Evolutionary conservation across 345 rosid genomes (phyloP), one percentile per base, ranked within the genome.

Genomic region (Carallia brachiata): DNA sequence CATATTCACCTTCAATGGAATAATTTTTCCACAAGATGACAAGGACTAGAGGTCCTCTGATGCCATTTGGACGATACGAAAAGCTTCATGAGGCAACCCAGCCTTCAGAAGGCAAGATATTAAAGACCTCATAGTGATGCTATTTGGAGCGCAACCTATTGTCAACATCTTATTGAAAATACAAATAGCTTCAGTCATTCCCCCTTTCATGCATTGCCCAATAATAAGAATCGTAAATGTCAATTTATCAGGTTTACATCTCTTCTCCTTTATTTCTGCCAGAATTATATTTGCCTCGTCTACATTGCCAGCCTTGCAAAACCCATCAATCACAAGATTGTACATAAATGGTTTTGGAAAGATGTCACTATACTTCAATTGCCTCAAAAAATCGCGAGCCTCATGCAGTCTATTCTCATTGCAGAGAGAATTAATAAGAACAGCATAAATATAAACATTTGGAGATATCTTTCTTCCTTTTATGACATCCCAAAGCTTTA

Each of bases 131-230:
- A 89, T 73, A 0, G 95, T 80, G 52, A 91, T 77, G 67, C 60
- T 69, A 77, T 94, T 97, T 3, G 97, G 98, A 36, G 79, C 65
- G 75, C 97, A 94, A 67, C 97, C 93, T 54, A 88, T 74, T 15
- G 81, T 77, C 65, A 89, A 54, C 98, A 91, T 93, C 80, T 84
- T 87, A 70, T 87, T 74, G 69, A 85, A 91, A 75, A 91, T 86
- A 71, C 79, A 67, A 72, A 89, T 76, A 71, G 97, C 98, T 78
- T 91, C 96, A 54, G 58, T 65, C 95, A 89, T 85, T 75, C 94
- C 87, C 56, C 98, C 97, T 78, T 89, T 91, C 96, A 91, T 84
- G 73, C 96, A 91, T 73, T 93, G 89, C 64, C 97, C 98, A 19
- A 94, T 84, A 63, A 94, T 91, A 61, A 94, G 91, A 83, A 94